Evolutionary conservation across 148 eudicot genomes (phyloP), one percentile per base, ranked within the genome.

Genomic region (Pouteria glomerata): DNA sequence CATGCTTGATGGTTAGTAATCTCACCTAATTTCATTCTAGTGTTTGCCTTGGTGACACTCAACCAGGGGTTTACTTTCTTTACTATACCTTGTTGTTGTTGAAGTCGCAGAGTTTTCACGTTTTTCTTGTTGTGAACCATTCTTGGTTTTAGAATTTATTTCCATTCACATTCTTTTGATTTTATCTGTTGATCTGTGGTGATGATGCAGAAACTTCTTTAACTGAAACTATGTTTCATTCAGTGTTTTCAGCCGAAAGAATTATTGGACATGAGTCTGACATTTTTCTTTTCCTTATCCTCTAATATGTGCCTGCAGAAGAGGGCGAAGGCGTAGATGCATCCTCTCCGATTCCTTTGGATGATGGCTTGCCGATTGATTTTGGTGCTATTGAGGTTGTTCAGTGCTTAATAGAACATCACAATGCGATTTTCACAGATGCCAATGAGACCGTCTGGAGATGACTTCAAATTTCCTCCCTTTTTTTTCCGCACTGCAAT

Each of bases 371-470:
- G 68, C 93, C 97, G 23, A 73, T 89, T 1, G 98, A 91, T 71
- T 91, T 76, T 71, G 85, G 81, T 51, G 93, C 97, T 0, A 82
- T 94, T 1, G 98, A 94, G 85, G 97, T 86, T 66, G 77, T 91
- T 58, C 90, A 87, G 77, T 89, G 97, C 80, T 86, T 94, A 66
- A 86, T 91, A 35, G 91, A 91, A 68, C 98, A 94, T 79, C 97
- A 91, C 83, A 94, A 87, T 74, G 78, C 91, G 2, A 86, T 91
- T 66, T 94, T 91, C 87, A 89, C 93, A 14, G 97, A 94, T 81
- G 97, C 97, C 63, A 87, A 89, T 26, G 96, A 82, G 73, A 89
- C 98, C 53, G 85, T 88, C 35, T 91, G 98, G 98, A 87, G 88
- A 82, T 89, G 82, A 88, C 14, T 26, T 51, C 44, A 26, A 35